Base-by-base conservation (phyloP, 2,329 filamentous ascomycete species). In the Daldinia sp. region DNA sequence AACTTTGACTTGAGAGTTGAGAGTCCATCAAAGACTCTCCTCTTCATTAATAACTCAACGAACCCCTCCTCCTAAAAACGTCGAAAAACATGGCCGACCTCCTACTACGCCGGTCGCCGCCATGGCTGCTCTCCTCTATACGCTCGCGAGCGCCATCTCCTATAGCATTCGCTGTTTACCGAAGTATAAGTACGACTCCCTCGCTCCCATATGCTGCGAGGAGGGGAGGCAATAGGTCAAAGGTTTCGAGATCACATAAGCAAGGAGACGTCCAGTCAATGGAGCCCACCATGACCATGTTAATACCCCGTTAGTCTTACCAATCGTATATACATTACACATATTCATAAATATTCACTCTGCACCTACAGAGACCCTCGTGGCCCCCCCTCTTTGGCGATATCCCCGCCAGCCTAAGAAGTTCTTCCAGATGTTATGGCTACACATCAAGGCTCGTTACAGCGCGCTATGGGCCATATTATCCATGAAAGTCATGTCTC, bases 401-500 rank as follows among this genome's bases (percentile, higher is more conserved):
- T 79, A 72, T 50, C 76, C 77, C 12, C 71, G 63, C 26, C 50
- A 68, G 20, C 75, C 76, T 18, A 4, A 4, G 5, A 68, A 74
- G 13, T 75, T 77, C 70, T 6, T 60, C 42, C 55, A 72, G 48
- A 69, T 77, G 70, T 37, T 67, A 51, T 78, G 69, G 68, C 42
- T 74, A 2, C 39, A 72, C 44, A 23, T 79, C 35, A 80, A 77
- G 69, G 75, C 80, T 65, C 83, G 79, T 68, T 57, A 73, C 46
- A 64, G 76, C n/a, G 80, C 82, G 65, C 72, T 78, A 9, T 65
- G 77, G 33, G 75, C 78, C 1, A 35, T 83, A 7, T 57, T 83
- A 23, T 78, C 79, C 30, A 73, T 83, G 55, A 82, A 83, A 73
- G 73, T 84, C 55, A 71, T 79, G 37, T 87, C 86, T 28, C 85